phyloP scores from a whole-genome alignment of 306 rosid genomes.

The Sicyos baderoa region DNA sequence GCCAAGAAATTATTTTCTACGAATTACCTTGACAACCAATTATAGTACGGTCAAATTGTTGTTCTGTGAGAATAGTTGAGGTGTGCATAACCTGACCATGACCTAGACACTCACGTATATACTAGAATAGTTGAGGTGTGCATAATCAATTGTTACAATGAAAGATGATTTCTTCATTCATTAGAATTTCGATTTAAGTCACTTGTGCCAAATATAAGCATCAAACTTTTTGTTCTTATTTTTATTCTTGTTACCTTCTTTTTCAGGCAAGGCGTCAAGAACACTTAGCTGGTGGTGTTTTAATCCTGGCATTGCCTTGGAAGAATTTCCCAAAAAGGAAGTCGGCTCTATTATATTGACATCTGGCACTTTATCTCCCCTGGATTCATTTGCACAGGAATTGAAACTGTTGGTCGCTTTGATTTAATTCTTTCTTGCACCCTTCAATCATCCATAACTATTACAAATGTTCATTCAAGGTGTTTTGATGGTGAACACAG shows the following conservation, averaged over 20 bases:
- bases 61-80: too few relatives aligned
- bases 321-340: slow-evolving; percentile 46
- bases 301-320: slow-evolving; percentile 95
- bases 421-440: slow-evolving; percentile 12
- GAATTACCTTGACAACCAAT: too few relatives aligned
- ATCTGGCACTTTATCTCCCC: slow-evolving; percentile 86
- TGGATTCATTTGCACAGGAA: slow-evolving; percentile 90
- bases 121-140: background rate
- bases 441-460: slow-evolving; percentile 23
- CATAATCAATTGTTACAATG: background rate
- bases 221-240: too few relatives aligned
- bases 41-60: too few relatives aligned
- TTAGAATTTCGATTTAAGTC: background rate
- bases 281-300: slow-evolving; percentile 99
- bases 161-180: background rate
- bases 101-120: too few relatives aligned
- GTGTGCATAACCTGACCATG: too few relatives aligned
- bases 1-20: too few relatives aligned
- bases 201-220: too few relatives aligned
- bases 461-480: slow-evolving; percentile 21
- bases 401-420: slow-evolving; percentile 54
- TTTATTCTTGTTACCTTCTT: slow-evolving; percentile 13
- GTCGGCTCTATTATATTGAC: slow-evolving; percentile 88
- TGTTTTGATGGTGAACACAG: slow-evolving; percentile 42
- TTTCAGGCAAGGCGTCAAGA: slow-evolving; percentile 68